phyloP scores from a whole-genome alignment of 441 rosid genomes.

The Jatropha multifida region DNA sequence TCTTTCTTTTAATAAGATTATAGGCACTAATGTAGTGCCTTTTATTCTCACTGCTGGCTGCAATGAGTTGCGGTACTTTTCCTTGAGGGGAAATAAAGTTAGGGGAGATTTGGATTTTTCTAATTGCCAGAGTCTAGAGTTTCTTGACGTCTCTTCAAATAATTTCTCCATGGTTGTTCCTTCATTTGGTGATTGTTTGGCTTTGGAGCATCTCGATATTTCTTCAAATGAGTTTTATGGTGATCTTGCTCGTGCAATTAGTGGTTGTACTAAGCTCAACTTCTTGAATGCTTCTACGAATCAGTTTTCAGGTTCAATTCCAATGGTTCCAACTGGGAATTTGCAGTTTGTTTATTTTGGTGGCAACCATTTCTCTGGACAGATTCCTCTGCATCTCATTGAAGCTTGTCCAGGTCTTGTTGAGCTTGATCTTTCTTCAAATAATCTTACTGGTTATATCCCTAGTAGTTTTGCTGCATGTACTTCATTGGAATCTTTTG shows the following conservation, averaged over 20 bases:
- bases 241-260: slow-evolving; percentile 51
- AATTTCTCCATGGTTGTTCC: slow-evolving; percentile 59
- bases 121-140: slow-evolving; percentile 48
- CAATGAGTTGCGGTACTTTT: slow-evolving; percentile 43
- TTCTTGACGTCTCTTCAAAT: slow-evolving; percentile 69
- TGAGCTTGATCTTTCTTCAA: slow-evolving; percentile 70
- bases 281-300: slow-evolving; percentile 67
- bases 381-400: slow-evolving; percentile 60
- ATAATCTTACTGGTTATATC: slow-evolving; percentile 63
- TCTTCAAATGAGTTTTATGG: slow-evolving; percentile 66
- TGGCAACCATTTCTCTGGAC: slow-evolving; percentile 55
- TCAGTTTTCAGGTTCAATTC: slow-evolving; percentile 56
- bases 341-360: slow-evolving; percentile 55
- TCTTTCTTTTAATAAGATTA: slow-evolving; percentile 63
- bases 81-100: slow-evolving; percentile 62
- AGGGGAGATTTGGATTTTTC: slow-evolving; percentile 65
- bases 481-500: slow-evolving; percentile 49
- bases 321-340: slow-evolving; percentile 50
- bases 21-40: slow-evolving; percentile 49
- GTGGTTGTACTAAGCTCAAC: slow-evolving; percentile 52
- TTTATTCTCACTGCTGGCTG: slow-evolving; percentile 68
- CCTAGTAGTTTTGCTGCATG: slow-evolving; percentile 64
- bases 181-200: slow-evolving; percentile 58
- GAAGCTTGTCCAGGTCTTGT: slow-evolving; percentile 67
- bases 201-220: slow-evolving; percentile 67